These are phyloP conservation scores for Bimuria novae-zelandiae DNA, from an alignment of 2,329 filamentous ascomycete species.

Conservation along the genomic window DNA sequence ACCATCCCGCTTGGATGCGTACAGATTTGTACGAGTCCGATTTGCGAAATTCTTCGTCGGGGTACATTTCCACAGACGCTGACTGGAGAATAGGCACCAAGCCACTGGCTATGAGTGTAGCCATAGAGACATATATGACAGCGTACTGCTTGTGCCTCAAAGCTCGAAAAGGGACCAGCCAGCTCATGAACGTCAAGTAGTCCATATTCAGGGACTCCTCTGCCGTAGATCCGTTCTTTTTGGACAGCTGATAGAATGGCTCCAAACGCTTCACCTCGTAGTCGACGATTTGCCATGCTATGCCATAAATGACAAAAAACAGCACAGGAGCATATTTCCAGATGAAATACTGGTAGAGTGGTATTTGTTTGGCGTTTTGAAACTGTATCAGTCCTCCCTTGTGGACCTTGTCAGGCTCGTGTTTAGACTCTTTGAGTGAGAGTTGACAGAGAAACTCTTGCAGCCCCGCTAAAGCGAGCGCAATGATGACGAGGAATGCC, in stretches of 20 bases:
- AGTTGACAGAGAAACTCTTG: slow-evolving; percentile 46
- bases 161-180: slow-evolving; percentile 67
- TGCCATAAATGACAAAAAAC: slow-evolving; percentile 54
- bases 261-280: slow-evolving; percentile 58
- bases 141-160: slow-evolving; percentile 68
- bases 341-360: slow-evolving; percentile 38
- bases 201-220: slow-evolving; percentile 70
- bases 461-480: slow-evolving; percentile 38
- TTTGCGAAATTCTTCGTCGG: slow-evolving; percentile 54
- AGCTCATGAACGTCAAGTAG: slow-evolving; percentile 71
- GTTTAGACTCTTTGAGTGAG: slow-evolving; percentile 29
- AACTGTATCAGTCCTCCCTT: slow-evolving; percentile 38
- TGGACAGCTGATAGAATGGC: slow-evolving; percentile 53
- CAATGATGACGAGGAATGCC: slow-evolving; percentile 38
- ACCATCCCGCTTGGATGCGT: slow-evolving; percentile 62
- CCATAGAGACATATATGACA: slow-evolving; percentile 68
- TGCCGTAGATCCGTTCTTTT: slow-evolving; percentile 43
- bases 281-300: slow-evolving; percentile 56
- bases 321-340: slow-evolving; percentile 51
- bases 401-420: slow-evolving; percentile 13
- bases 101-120: slow-evolving; percentile 68
- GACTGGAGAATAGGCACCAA: slow-evolving; percentile 71
- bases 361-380: slow-evolving; percentile 32
- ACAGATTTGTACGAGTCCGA: slow-evolving; percentile 58
- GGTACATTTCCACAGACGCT: slow-evolving; percentile 63